Evolutionary conservation across 139 green algal genomes (phyloP), one percentile per base, ranked within the genome.

Genomic region (Axilococcus clingmanii): DNA sequence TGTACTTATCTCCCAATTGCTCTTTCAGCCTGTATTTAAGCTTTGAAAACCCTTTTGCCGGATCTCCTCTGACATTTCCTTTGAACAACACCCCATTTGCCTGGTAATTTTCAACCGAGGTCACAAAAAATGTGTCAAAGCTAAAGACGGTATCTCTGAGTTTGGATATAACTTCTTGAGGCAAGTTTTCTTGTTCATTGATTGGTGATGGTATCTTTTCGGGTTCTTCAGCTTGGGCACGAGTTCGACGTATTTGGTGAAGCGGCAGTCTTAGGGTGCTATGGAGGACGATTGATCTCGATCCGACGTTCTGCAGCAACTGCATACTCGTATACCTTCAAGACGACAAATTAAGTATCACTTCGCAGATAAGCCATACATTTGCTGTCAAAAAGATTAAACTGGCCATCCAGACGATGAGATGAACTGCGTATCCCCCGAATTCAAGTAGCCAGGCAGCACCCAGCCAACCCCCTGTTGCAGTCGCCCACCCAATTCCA

Each of bases 101-200:
- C 5, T 27, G 41, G 40, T 85, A 88, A 40, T 82, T 82, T 29
- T 85, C 77, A 35, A 77, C 60, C 5, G 34, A 41, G 34, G 82
- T 91, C 11, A 94, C 85, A 61, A 86, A 94, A 59, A 94, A 87
- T 3, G 77, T 86, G 57, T 94, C 83, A 40, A 94, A 84, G 11
- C 73, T 70, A 57, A 94, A 94, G 32, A 94, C 79, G 7, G 61
- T 70, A 24, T 72, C 57, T 12, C 80, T 72, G 25, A 94, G 57
- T 31, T 59, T 58, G 40, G 85, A 68, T 23, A 94, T 76, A 4
- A 85, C 79, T 0, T 82, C 80, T 28, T 69, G 64, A 0, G 75
- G 64, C 9, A 84, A 61, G 48, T 72, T n/a, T n/a, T n/a, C n/a
- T n/a, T n/a, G n/a, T n/a, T 60, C 44, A 82, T 46, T 16, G 40